These are phyloP conservation scores for Hanseniaspora taiwanica DNA, from an alignment of 805 yeast genomes.

Conservation along the genomic window DNA sequence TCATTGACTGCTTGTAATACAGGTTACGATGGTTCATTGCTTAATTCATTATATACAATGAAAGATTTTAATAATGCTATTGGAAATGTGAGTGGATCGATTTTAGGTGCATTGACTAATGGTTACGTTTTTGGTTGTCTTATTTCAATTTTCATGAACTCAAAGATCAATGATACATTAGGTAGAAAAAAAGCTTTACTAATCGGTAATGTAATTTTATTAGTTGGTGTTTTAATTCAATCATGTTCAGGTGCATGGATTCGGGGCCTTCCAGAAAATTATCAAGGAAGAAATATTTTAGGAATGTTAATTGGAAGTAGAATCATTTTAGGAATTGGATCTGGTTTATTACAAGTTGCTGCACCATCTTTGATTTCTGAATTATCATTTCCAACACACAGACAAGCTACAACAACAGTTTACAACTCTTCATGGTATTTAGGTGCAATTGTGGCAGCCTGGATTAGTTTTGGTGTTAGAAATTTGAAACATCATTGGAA, in stretches of 20 bases:
- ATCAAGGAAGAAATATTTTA: conserved; percentile 25
- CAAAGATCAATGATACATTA: conserved; percentile 23
- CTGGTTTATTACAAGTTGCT: conserved; percentile 28
- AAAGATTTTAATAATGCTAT: conserved; percentile 28
- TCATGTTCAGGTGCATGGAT: conserved; percentile 16
- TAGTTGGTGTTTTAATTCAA: conserved; percentile 8
- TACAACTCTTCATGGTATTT: conserved; percentile 40
- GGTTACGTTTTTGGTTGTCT: conserved; percentile 32
- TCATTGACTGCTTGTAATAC: conserved; percentile 35
- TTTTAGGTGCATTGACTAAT: conserved; percentile 29
- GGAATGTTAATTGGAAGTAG: conserved; percentile 31
- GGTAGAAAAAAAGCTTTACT: conserved; percentile 28
- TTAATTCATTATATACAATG: conserved; percentile 38
- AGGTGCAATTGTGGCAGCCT: conserved; percentile 41
- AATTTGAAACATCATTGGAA: conserved; percentile 22
- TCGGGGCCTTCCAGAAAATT: conserved; percentile 22
- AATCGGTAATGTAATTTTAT: conserved; percentile 14
- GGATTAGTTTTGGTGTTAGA: conserved; percentile 37
- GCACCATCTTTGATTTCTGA: conserved; percentile 40
- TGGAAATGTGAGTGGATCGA: conserved; percentile 27
- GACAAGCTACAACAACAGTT: conserved; percentile 30
- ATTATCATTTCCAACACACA: conserved; percentile 33
- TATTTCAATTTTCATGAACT: conserved; percentile 19
- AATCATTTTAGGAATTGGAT: conserved; percentile 36
- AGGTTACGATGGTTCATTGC: conserved; percentile 36